Evolutionary conservation across 1,284 basidiomycete genomes (phyloP).

Genomic region (Leucocoprinus gongylophorus): DNA sequence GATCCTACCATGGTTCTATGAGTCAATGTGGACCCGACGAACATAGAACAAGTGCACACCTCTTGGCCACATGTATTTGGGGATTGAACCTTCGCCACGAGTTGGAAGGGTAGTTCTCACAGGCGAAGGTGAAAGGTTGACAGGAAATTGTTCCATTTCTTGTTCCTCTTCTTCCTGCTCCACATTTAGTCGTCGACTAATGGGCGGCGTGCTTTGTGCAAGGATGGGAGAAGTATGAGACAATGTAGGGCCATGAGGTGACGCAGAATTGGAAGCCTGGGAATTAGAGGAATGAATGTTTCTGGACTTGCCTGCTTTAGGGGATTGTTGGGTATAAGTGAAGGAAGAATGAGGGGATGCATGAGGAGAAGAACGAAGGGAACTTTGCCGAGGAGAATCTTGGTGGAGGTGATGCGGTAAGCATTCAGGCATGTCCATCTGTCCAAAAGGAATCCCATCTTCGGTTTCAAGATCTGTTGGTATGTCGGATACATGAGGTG

Average conservation of each 20-base stretch:
- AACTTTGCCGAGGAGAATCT: conserved; percentile 22
- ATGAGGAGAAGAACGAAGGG: conserved; percentile 20
- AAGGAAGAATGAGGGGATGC: conserved; percentile 21
- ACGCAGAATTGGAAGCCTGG: conserved; percentile 25
- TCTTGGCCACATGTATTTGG: conserved; percentile 36
- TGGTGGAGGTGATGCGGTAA: conserved; percentile 34
- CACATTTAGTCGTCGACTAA: conserved; percentile 42
- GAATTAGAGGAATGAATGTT: conserved; percentile 23
- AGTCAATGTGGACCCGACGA: neutral
- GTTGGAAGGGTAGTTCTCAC: conserved; percentile 15
- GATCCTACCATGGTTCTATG: neutral
- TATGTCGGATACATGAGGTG: conserved; percentile 32
- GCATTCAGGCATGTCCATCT: conserved; percentile 58
- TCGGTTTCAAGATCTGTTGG: conserved; percentile 51
- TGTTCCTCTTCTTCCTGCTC: conserved; percentile 39
- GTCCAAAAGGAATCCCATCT: conserved; percentile 60
- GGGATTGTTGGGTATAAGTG: conserved; percentile 13
- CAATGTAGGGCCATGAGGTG: conserved; percentile 28
- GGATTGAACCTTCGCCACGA: conserved; percentile 35
- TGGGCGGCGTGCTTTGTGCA: conserved; percentile 33
- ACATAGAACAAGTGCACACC: conserved; percentile 15
- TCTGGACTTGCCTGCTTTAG: conserved; percentile 8
- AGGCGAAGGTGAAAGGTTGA: conserved; percentile 55
- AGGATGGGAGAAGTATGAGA: conserved; percentile 25
- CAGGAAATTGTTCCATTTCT: conserved; percentile 39